These are phyloP conservation scores for barrel medic (Medicago truncatula) DNA, from an alignment of 306 rosid species.

Conservation along the genomic window DNA sequence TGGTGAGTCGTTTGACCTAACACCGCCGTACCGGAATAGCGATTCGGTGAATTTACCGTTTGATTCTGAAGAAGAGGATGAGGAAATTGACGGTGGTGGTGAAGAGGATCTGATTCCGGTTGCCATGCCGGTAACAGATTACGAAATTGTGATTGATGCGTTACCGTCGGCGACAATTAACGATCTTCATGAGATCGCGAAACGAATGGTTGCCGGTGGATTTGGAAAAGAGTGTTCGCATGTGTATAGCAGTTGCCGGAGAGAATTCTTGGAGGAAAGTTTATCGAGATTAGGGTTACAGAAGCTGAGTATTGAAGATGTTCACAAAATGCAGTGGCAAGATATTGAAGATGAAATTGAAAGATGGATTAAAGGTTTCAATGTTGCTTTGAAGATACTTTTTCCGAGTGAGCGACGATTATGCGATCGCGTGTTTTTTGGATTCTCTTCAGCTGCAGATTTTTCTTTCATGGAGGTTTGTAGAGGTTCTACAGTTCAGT, in stretches of 20 bases:
- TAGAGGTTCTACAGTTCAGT: constrained; percentile 78
- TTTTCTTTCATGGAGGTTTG: constrained; percentile 96
- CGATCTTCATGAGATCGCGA: constrained; percentile 91
- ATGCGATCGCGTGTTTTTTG: constrained; percentile 79
- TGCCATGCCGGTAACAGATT: constrained; percentile 75
- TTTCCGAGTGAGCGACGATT: constrained; percentile 88
- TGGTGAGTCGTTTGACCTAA: constrained; percentile 75
- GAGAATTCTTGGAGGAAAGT: constrained; percentile 91
- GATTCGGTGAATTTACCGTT: constrained; percentile 63
- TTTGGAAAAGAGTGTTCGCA: constrained; percentile 92
- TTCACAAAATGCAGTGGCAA: constrained; percentile 85
- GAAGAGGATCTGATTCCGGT: constrained; percentile 65
- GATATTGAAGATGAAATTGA: constrained; percentile 90
- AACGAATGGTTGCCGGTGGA: constrained; percentile 89
- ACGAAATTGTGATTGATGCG: constrained; percentile 80
- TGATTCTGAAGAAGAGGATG: constrained; percentile 70
- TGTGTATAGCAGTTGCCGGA: constrained; percentile 80
- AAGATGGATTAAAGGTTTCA: constrained; percentile 81
- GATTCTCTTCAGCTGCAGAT: constrained; percentile 75
- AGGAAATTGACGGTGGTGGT: constrained; percentile 39
- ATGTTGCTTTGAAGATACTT: constrained; percentile 72
- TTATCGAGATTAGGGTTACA: constrained; percentile 81
- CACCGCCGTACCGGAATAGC: constrained; percentile 50
- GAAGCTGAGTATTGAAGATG: constrained; percentile 89
- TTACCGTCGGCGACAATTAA: constrained; percentile 78